Evolutionary conservation across 331 rosid species (phyloP).

Genomic region (Quercus tomentella): DNA sequence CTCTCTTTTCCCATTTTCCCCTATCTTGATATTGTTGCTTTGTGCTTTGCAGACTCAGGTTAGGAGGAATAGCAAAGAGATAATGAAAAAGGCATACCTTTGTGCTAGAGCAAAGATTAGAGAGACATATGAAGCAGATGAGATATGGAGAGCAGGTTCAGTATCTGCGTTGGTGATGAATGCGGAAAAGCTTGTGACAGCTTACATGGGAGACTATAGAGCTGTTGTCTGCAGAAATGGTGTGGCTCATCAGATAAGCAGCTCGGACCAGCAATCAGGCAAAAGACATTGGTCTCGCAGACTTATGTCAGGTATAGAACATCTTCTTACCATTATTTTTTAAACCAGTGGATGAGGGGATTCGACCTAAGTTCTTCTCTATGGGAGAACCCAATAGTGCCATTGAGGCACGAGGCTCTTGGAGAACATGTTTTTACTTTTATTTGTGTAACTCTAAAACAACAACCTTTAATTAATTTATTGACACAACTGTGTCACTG

Average conservation of each 20-base stretch:
- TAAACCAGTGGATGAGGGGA: too few species aligned
- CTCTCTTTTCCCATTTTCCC: background rate
- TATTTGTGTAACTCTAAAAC: background rate
- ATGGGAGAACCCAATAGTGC: too few species aligned
- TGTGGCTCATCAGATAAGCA: slow-evolving; percentile 46
- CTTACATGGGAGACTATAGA: slow-evolving; percentile 68
- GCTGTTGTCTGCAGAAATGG: slow-evolving; percentile 82
- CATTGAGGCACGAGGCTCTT: too few species aligned
- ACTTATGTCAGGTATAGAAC: slow-evolving; percentile 47
- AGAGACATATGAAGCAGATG: slow-evolving; percentile 32
- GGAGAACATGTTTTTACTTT: background rate
- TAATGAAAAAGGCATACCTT: slow-evolving; percentile 62
- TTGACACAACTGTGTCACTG: background rate
- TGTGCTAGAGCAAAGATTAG: slow-evolving; percentile 45
- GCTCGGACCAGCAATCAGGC: slow-evolving; percentile 18
- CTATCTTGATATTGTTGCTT: background rate
- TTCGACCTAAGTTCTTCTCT: too few species aligned
- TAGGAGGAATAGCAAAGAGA: slow-evolving; percentile 50
- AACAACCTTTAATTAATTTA: background rate
- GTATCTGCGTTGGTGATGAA: slow-evolving; percentile 65
- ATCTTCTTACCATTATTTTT: background rate
- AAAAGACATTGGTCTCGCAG: slow-evolving; percentile 51
- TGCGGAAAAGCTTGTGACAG: slow-evolving; percentile 69
- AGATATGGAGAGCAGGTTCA: slow-evolving; percentile 36
- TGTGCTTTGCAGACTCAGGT: slow-evolving; percentile 35